Conservation (phyloP, 495 filamentous ascomycete species). For the Penicillium desertorum region DNA sequence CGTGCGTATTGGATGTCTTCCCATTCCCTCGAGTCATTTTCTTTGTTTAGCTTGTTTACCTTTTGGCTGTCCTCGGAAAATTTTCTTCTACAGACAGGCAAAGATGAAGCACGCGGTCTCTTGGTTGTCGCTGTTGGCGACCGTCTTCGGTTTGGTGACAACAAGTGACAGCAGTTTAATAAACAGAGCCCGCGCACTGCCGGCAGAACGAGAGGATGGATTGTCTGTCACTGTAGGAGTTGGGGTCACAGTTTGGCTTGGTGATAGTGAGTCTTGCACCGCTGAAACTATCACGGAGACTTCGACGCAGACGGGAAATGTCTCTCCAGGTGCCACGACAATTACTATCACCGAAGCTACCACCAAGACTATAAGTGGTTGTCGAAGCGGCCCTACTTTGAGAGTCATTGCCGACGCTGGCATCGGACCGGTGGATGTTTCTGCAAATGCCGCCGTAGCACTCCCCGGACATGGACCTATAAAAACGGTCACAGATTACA, state of each 20-base stretch:
- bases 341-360: background rate
- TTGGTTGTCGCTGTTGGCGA: constrained; percentile 19
- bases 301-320: constrained; percentile 9
- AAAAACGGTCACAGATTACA: background rate
- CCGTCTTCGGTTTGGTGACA: constrained; percentile 1
- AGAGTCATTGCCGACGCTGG: background rate
- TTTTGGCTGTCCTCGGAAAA: background rate
- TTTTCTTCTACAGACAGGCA: background rate
- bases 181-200: background rate
- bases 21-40: background rate
- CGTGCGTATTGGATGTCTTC: constrained; percentile 2
- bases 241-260: constrained; percentile 15
- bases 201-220: background rate
- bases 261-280: constrained; percentile 9
- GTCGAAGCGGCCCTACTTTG: background rate
- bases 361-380: background rate
- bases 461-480: background rate
- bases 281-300: constrained; percentile 16
- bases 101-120: constrained; percentile 15
- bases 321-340: background rate
- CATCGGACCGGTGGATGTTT: background rate
- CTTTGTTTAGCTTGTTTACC: constrained; percentile 2
- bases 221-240: constrained; percentile 13
- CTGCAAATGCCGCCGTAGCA: background rate
- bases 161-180: background rate